phyloP scores from a whole-genome alignment of 306 rosid genomes.

The Castanospermum australe region DNA sequence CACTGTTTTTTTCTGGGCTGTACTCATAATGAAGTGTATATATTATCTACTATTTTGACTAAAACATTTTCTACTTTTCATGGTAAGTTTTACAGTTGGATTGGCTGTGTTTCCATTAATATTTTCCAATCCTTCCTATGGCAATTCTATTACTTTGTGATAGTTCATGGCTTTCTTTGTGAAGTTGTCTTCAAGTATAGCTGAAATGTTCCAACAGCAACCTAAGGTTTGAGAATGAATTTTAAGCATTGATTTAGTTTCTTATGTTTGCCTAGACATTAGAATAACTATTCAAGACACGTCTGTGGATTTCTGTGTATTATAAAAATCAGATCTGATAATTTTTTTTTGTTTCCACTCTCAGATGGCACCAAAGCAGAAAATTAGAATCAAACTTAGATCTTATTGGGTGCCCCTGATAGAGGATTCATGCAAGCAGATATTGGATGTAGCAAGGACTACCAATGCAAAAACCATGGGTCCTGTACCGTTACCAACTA shows the following conservation, averaged over 20 bases:
- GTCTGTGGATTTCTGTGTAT: background rate
- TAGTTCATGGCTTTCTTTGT: background rate
- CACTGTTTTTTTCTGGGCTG: background rate
- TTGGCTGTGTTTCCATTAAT: background rate
- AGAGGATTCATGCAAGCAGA: conserved; percentile 99
- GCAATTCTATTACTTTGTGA: background rate
- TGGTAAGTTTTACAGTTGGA: background rate
- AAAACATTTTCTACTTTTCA: background rate
- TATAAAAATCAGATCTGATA: conserved; percentile 14
- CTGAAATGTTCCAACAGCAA: conserved; percentile 9
- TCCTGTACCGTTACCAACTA: conserved; percentile 96
- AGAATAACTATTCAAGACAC: background rate
- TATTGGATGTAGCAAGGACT: conserved; percentile 86
- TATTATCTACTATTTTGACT: background rate
- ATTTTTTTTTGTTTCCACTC: conserved; percentile 21
- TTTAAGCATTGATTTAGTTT: background rate
- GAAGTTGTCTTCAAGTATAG: background rate
- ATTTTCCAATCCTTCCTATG: background rate
- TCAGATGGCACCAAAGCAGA: conserved; percentile 92
- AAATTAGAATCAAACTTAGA: conserved; percentile 92
- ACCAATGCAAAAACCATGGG: conserved; percentile 98
- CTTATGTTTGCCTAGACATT: background rate
- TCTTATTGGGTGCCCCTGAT: conserved; percentile 89
- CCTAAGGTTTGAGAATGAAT: background rate
- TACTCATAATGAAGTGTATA: background rate